Evolutionary conservation across 2,329 filamentous ascomycete species (phyloP).

Genomic region (Penicillium hesseltinei): DNA sequence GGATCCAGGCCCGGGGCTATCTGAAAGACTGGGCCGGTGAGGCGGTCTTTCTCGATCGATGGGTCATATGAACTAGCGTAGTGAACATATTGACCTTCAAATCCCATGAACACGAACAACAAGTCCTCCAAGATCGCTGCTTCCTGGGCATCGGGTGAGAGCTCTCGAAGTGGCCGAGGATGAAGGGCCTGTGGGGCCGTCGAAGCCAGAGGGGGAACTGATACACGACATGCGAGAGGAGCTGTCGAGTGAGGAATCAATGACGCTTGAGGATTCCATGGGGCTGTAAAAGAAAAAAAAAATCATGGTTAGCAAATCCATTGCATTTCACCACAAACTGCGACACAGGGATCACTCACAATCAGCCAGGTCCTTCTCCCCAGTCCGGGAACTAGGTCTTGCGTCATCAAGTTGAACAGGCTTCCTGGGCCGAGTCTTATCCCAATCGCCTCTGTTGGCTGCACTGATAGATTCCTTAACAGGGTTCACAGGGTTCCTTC

Average conservation of each 20-base stretch:
- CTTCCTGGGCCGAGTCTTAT: conserved; percentile 34
- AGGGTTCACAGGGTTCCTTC: conserved; percentile 63
- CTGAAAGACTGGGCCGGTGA: conserved; percentile 77
- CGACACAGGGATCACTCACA: conserved; percentile 25
- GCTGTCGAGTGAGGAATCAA: conserved; percentile 68
- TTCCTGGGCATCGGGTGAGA: conserved; percentile 81
- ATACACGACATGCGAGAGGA: conserved; percentile 69
- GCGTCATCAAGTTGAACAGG: conserved; percentile 21
- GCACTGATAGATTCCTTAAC: conserved; percentile 41
- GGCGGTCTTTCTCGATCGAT: conserved; percentile 76
- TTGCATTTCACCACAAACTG: background rate
- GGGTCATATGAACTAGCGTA: conserved; percentile 82
- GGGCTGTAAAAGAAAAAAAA: conserved; percentile 27
- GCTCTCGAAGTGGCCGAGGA: conserved; percentile 64
- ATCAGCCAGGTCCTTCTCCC: conserved; percentile 35
- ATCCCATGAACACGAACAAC: conserved; percentile 95
- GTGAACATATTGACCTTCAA: conserved; percentile 94
- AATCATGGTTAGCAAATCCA: conserved; percentile 16
- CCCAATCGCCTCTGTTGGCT: conserved; percentile 35
- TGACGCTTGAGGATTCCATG: conserved; percentile 78
- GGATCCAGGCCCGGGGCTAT: conserved; percentile 83
- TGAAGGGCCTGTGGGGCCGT: conserved; percentile 68
- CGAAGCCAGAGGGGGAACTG: conserved; percentile 60
- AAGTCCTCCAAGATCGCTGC: conserved; percentile 84
- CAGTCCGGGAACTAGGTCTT: conserved; percentile 29